phyloP scores from a whole-genome alignment of 768 basidiomycete genomes.

The Phlegmacium glaucopus region DNA sequence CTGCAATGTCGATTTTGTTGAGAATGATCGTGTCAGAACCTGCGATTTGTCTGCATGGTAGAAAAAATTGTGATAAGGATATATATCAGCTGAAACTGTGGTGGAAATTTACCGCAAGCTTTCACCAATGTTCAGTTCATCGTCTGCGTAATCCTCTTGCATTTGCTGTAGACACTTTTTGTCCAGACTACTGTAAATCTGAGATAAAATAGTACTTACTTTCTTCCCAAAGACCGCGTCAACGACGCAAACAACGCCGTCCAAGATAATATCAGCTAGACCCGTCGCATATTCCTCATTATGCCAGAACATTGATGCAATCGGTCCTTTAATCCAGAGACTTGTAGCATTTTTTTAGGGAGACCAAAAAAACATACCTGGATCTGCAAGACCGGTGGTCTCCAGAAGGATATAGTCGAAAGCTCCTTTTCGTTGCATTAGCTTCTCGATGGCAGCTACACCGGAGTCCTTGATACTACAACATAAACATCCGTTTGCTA shows the following conservation, averaged over 20 bases:
- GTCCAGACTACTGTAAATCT: slow-evolving; percentile 1
- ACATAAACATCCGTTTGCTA: slow-evolving; percentile 97
- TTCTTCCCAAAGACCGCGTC: slow-evolving; percentile 79
- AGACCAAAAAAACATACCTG: slow-evolving; percentile 46
- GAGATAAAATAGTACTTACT: slow-evolving; percentile 17
- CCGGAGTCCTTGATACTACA: slow-evolving; percentile 97
- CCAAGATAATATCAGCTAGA: slow-evolving; percentile 70
- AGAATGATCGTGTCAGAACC: slow-evolving; percentile 88
- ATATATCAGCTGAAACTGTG: background rate
- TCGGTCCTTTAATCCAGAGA: slow-evolving; percentile 52
- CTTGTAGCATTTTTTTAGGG: background rate
- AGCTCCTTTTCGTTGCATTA: slow-evolving; percentile 81
- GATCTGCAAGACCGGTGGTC: slow-evolving; percentile 95
- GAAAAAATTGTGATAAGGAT: background rate
- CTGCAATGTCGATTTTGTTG: slow-evolving; percentile 85
- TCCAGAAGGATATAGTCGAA: slow-evolving; percentile 97
- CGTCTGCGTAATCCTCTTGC: slow-evolving; percentile 67
- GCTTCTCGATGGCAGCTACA: slow-evolving; percentile 87
- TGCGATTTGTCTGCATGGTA: slow-evolving; percentile 77
- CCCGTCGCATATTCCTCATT: slow-evolving; percentile 79
- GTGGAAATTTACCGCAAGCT: slow-evolving; percentile 62
- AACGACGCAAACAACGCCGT: slow-evolving; percentile 91
- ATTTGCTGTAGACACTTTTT: slow-evolving; percentile 62
- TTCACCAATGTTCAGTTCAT: slow-evolving; percentile 55
- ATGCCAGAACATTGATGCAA: slow-evolving; percentile 84